Evolutionary conservation across 2,329 filamentous ascomycete species (phyloP).

Genomic region (Calonectria henricotiae): DNA sequence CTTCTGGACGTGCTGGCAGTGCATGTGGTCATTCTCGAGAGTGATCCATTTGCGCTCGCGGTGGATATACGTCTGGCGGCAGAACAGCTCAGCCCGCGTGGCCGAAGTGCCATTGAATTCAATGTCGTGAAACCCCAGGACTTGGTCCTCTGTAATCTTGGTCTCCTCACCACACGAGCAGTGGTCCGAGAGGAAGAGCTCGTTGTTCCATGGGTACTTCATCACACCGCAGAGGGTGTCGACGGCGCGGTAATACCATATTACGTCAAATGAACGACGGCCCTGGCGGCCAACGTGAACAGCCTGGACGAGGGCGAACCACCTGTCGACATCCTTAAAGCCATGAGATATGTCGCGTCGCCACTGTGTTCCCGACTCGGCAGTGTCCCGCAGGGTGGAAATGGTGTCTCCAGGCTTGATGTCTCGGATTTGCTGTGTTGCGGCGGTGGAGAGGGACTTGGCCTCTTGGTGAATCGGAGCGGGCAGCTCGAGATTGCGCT

Average conservation of each 20-base stretch:
- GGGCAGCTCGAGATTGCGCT: conserved; percentile 53
- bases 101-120: conserved; percentile 70
- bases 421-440: conserved; percentile 48
- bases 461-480: conserved; percentile 45
- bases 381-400: conserved; percentile 63
- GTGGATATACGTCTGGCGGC: conserved; percentile 79
- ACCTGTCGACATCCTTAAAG: conserved; percentile 67
- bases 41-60: conserved; percentile 75
- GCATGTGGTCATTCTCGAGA: conserved; percentile 69
- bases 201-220: conserved; percentile 79
- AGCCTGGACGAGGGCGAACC: conserved; percentile 80
- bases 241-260: conserved; percentile 82
- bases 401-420: conserved; percentile 67
- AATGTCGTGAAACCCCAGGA: conserved; percentile 73
- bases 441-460: conserved; percentile 46
- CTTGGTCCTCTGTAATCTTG: conserved; percentile 69
- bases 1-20: conserved; percentile 63
- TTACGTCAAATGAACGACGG: conserved; percentile 70
- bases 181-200: conserved; percentile 84
- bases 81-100: conserved; percentile 72
- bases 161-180: conserved; percentile 76
- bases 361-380: conserved; percentile 72
- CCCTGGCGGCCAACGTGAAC: conserved; percentile 61
- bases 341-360: conserved; percentile 64
- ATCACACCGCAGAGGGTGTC: conserved; percentile 81